Conservation (phyloP, 2,329 filamentous ascomycete species). For the Colletotrichum orbiculare region DNA sequence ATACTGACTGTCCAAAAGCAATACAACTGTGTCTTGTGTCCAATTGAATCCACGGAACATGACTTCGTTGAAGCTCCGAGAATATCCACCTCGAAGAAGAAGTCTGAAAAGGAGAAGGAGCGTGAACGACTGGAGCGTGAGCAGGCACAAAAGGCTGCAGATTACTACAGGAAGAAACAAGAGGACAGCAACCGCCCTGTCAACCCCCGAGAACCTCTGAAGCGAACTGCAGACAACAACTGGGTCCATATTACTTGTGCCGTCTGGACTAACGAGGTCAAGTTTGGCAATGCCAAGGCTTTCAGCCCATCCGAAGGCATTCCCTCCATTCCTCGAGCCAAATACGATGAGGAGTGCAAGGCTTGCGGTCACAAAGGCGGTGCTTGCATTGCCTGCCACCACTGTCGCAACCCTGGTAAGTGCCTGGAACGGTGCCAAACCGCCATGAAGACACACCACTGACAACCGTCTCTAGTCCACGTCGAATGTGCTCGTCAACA, state of each 20-base stretch:
- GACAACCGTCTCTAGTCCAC: slow-evolving; percentile 68
- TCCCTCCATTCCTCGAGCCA: slow-evolving; percentile 77
- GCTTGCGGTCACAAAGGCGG: slow-evolving; percentile 80
- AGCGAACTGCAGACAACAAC: slow-evolving; percentile 95
- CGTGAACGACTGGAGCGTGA: slow-evolving; percentile 89
- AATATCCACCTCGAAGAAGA: slow-evolving; percentile 85
- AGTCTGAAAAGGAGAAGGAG: slow-evolving; percentile 87
- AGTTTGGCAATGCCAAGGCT: slow-evolving; percentile 86
- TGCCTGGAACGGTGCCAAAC: slow-evolving; percentile 41
- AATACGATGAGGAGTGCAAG: slow-evolving; percentile 84
- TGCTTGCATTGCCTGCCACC: slow-evolving; percentile 86
- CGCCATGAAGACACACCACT: background rate
- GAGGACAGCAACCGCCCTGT: slow-evolving; percentile 84
- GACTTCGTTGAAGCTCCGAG: slow-evolving; percentile 88
- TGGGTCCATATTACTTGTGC: slow-evolving; percentile 98
- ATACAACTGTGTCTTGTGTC: slow-evolving; percentile 94
- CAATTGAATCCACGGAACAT: slow-evolving; percentile 81
- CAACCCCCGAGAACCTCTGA: slow-evolving; percentile 89
- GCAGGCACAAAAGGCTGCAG: slow-evolving; percentile 79
- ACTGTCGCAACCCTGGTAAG: slow-evolving; percentile 69
- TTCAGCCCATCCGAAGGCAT: slow-evolving; percentile 92
- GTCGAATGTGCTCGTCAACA: slow-evolving; percentile 90
- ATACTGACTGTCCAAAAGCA: slow-evolving; percentile 62
- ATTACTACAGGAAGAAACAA: slow-evolving; percentile 86
- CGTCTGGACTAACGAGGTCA: slow-evolving; percentile 90